A percentile compares a stretch with the other conserved stretches of the same genome.
Conservation (phyloP, 148 eudicot species). For the Vaccinium corymbosum region DNA sequence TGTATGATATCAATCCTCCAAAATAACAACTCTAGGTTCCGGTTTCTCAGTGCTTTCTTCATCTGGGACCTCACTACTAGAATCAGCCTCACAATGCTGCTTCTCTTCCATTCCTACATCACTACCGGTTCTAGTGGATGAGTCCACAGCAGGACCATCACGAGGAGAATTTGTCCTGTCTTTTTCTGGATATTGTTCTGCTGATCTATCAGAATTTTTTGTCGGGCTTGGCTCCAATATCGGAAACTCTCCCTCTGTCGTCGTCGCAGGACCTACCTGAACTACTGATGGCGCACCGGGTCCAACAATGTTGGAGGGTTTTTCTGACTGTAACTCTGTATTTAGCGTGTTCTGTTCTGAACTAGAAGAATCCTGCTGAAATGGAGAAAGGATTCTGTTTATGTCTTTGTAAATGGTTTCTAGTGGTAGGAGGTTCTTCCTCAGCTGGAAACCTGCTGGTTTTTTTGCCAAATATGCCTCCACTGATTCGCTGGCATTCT, state of each 20-base stretch:
- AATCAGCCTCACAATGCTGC: constrained; percentile 3
- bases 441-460: constrained; percentile 31
- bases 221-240: constrained; percentile 4
- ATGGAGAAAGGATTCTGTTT: constrained; percentile 29
- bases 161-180: not conserved
- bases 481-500: constrained; percentile 31
- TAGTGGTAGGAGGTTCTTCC: constrained; percentile 43
- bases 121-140: constrained; percentile 5
- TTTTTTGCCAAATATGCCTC: constrained; percentile 34
- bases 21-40: constrained; percentile 21
- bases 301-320: not conserved
- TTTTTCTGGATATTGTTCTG: constrained; percentile 1
- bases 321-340: constrained; percentile 10
- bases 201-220: not conserved
- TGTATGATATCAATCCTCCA: constrained; percentile 20
- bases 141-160: constrained; percentile 12
- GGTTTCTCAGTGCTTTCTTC: constrained; percentile 13
- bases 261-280: constrained; percentile 3
- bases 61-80: not conserved
- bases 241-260: constrained; percentile 12
- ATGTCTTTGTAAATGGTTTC: constrained; percentile 36
- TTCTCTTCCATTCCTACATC: constrained; percentile 36
- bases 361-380: constrained; percentile 14
- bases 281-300: not conserved
- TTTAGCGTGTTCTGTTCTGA: not conserved